These are phyloP conservation scores for Cicer arietinum DNA, from an alignment of 306 rosid species.

Conservation along the genomic window DNA sequence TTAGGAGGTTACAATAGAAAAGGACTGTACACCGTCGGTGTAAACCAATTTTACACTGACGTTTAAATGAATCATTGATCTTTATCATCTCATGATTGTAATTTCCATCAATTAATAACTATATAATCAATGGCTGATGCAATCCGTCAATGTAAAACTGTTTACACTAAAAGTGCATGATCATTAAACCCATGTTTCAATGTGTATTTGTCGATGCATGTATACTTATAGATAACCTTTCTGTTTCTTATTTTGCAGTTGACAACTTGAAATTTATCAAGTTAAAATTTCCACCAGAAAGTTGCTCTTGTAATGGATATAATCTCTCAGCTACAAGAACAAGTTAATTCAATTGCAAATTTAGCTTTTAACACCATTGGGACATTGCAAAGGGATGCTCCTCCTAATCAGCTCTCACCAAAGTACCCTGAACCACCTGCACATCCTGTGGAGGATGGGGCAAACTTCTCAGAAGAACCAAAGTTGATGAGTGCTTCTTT, in stretches of 20 bases:
- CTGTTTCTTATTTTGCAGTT: conserved; percentile 33
- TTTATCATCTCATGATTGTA: no score
- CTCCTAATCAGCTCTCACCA: conserved; percentile 76
- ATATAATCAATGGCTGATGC: no score
- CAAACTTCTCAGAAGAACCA: conserved; percentile 69
- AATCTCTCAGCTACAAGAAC: conserved; percentile 90
- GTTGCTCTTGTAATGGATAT: conserved; percentile 64
- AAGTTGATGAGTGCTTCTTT: conserved; percentile 75
- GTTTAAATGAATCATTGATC: no score
- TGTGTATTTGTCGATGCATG: neutral
- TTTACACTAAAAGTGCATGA: no score
- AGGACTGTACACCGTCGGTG: no score
- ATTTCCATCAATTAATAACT: no score
- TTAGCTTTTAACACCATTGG: conserved; percentile 83
- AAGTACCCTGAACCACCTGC: conserved; percentile 85
- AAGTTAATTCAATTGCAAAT: conserved; percentile 70
- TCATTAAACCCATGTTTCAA: neutral
- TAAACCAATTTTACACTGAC: no score
- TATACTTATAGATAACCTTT: neutral
- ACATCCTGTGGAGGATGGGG: conserved; percentile 62
- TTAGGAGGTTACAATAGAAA: neutral
- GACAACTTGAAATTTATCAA: neutral
- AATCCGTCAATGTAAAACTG: no score
- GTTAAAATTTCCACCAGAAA: neutral
- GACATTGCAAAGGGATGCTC: conserved; percentile 88